Evolutionary conservation across 331 rosid genomes (phyloP), one percentile per base, ranked within the genome.

Genomic region (Quercus phellos): DNA sequence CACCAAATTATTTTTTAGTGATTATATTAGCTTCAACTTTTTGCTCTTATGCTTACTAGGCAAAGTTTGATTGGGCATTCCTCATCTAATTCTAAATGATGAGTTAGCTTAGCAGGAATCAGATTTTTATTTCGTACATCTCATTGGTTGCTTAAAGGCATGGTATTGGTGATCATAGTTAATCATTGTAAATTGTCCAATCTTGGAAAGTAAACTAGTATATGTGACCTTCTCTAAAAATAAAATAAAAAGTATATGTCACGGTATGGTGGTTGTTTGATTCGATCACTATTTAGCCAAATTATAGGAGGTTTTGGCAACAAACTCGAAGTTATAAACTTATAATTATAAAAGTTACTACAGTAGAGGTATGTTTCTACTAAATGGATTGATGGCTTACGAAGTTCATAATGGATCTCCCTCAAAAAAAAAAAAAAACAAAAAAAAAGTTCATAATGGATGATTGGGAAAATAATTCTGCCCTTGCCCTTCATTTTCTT

Each of bases 401-500:
- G 17, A 11, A 46, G 14, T 10, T 10, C 16, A 12, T 46, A 46
- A 12, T 46, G 53, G 53, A 38, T 38, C 26, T 24, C 1, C 26
- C 26, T 24, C 26, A 0, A 24, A 24, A 24, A 24, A 24, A 24
- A 24, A 24, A 24, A 24, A 24, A 24, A 24, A 24, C 1, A 22
- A 22, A 22, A 22, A 22, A 24, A 24, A 11, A 46, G 14, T 10
- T 10, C 16, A 12, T 46, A 46, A 12, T 46, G 53, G 53, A 38
- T 38, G 12, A 38, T 38, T 38, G 46, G 46, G 46, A 8, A 38
- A 0, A 8, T 38, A 38, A 94, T 94, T 91, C 73, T 85, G 74
- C 98, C 98, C 82, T 94, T 97, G 81, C 93, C 93, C 3, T 38
- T 38, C 12, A 8, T 38, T 38, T 8, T 38, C 46, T 2, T 38